phyloP scores from a whole-genome alignment of 2,329 filamentous ascomycete species.

The Venturia aucupariae region DNA sequence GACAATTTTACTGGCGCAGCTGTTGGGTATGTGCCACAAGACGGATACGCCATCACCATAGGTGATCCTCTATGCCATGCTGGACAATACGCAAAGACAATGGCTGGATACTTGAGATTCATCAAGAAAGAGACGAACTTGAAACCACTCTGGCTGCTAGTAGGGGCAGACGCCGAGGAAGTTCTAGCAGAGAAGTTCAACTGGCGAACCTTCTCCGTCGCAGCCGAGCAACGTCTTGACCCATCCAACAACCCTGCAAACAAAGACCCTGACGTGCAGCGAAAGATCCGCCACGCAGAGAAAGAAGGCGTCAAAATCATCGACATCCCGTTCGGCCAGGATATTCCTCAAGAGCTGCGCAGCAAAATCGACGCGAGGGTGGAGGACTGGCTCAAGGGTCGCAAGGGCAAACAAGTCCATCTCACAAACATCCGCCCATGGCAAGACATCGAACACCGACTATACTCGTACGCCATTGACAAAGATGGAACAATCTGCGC shows the following conservation, averaged over 20 bases:
- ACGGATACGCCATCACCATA: conserved; percentile 72
- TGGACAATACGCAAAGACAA: conserved; percentile 64
- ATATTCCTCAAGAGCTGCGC: conserved; percentile 57
- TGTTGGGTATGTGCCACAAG: conserved; percentile 69
- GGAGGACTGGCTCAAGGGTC: conserved; percentile 66
- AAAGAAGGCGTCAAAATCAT: conserved; percentile 75
- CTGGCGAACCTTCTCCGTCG: conserved; percentile 83
- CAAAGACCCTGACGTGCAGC: conserved; percentile 56
- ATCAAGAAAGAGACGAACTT: conserved; percentile 61
- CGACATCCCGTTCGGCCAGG: conserved; percentile 57
- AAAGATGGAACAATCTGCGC: conserved; percentile 62
- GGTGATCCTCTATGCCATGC: conserved; percentile 80
- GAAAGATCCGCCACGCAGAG: conserved; percentile 73
- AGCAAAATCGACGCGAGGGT: conserved; percentile 63
- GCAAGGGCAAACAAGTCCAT: conserved; percentile 81
- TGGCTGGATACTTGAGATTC: conserved; percentile 64
- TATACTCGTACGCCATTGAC: conserved; percentile 75
- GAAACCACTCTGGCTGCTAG: conserved; percentile 82
- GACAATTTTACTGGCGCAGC: conserved; percentile 72
- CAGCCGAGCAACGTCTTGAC: conserved; percentile 80
- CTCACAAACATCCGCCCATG: conserved; percentile 84
- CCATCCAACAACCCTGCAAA: conserved; percentile 57
- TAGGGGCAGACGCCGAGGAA: conserved; percentile 68
- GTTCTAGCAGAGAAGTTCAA: conserved; percentile 70
- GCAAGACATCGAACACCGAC: conserved; percentile 72